Base-by-base conservation (phyloP, 73 alveolate genomes). In the Blepharisma stoltei region DNA sequence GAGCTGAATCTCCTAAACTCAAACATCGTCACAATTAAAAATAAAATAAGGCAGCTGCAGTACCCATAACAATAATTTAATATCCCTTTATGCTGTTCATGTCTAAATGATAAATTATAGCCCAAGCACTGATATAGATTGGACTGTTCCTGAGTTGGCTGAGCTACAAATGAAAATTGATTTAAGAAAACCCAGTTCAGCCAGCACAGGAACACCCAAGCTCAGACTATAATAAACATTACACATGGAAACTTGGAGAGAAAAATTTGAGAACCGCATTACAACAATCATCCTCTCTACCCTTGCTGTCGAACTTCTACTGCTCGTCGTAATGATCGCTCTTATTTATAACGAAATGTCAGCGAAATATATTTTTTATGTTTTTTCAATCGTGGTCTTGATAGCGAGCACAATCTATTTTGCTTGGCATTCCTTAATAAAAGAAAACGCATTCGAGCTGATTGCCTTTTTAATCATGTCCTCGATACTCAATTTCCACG, bases 371-470 rank as follows among this genome's bases (percentile, higher is more conserved):
- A 8, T 60, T 20, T 25, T 60, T 20, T 60, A 60, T 25, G 5
- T 60, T 18, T 60, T 38, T 18, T 14, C 73, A 20, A 38, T 60
- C 18, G 14, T 14, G n/a, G 14, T 2, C 5, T 14, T 25, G 48
- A 60, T 60, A 1, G 14, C 23, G 18, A 14, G 48, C 48, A 60
- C 73, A 25, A 60, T 60, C 2, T 60, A 60, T 25, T 60, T 60
- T 38, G 73, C 73, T 47, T 60, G 73, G 73, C 73, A 60, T 38
- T 60, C 73, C 2, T 8, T 60, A 14, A 38, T 60, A n/a, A 60
- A 60, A 60, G 73, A 60, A 60, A 60, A 60, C 47, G 14, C 73
- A 1, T 60, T 60, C 23, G 73, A 60, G 23, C 46, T 60, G 37
- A 14, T 60, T 8, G 73, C 73, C 6, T 60, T 60, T 60, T 60